Evolutionary conservation across 2,329 filamentous ascomycete genomes (phyloP), one percentile per base, ranked within the genome.

Genomic region (Setomelanomma holmii): DNA sequence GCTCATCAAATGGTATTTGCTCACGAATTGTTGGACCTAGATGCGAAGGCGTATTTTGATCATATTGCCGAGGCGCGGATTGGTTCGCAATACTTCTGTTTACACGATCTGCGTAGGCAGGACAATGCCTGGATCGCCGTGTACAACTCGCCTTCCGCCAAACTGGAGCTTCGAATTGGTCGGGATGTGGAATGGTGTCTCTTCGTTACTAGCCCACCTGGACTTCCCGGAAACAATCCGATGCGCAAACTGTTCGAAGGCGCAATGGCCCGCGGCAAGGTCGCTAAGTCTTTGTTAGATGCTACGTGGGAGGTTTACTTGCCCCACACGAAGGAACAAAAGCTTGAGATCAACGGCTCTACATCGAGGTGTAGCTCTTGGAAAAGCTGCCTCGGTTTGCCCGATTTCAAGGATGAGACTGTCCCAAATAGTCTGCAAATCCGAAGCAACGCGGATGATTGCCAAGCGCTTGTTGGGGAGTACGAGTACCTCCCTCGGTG

Each of bases 401-500:
- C 70, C 2, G 66, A 74, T 1, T 79, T 76, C 43, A 56, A 66
- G 5, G 49, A 76, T 2, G 75, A 79, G 43, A 76, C 73, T 42
- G 66, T 85, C 2, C 82, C 79, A 64, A 66, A 71, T 4, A 53
- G 65, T 1, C 67, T 86, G 2, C 51, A 68, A 1, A 66, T 87
- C 2, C 59, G 73, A 12, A 14, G 63, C 76, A 6, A 73, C 73
- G 19, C 40, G 60, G 19, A 43, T 1, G 35, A 51, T 12, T 20
- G 30, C 3, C 14, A 46, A 4, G 71, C 80, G 45, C 65, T 87
- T 10, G 66, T 64, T 2, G 86, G 86, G 2, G 64, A 64, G 0
- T 89, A 86, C 58, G 58, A 74, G 5, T 72, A 80, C 8, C 71
- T 85, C 1, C 79, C 78, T 10, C 69, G 82, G 5, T 89, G 86